Evolutionary conservation across 2,329 filamentous ascomycete species (phyloP), one percentile per base, ranked within the genome.

Genomic region (Coniochaeta hoffmannii): DNA sequence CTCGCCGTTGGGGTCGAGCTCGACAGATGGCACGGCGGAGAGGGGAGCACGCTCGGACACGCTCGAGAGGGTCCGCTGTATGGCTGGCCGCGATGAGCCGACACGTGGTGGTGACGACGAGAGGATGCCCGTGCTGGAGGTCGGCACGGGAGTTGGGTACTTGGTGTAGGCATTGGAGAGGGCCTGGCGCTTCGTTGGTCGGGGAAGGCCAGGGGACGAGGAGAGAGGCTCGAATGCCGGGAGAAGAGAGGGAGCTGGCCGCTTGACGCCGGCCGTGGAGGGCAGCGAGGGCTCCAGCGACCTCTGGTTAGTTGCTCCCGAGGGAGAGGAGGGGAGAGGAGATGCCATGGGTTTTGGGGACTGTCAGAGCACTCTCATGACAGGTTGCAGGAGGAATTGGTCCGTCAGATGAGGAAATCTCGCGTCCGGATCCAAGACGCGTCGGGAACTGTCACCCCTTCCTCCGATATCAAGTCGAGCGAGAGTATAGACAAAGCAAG

Each of bases 131-230:
- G 93, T 96, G 62, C 90, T 96, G 3, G 94, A 97, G 4, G 93
- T 97, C 19, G 93, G 92, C 58, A 96, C 82, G 1, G 94, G 94
- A 2, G 94, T 97, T 41, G 94, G 94, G 73, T 97, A 97, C 66
- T 87, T 90, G 62, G 79, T 71, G 61, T 79, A 78, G 56, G 77
- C 77, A 62, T 73, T 74, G 57, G 73, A 67, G 38, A 69, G 70
- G 57, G 80, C 81, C 66, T 85, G 87, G 67, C 87, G 83, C 74
- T 91, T 92, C 51, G 74, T 68, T 7, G 86, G 80, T 55, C 86
- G 81, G 51, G 87, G 87, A 53, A 90, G 82, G 55, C 76, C 81
- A 2, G 88, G 88, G 12, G 89, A 90, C 22, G 88, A 90, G n/a
- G 88, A 88, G 56, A 89, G 75, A 53, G 85, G 87, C 72, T 92